Evolutionary conservation across 2,329 filamentous ascomycete species (phyloP).

Genomic region (Penicillium sclerotiorum): DNA sequence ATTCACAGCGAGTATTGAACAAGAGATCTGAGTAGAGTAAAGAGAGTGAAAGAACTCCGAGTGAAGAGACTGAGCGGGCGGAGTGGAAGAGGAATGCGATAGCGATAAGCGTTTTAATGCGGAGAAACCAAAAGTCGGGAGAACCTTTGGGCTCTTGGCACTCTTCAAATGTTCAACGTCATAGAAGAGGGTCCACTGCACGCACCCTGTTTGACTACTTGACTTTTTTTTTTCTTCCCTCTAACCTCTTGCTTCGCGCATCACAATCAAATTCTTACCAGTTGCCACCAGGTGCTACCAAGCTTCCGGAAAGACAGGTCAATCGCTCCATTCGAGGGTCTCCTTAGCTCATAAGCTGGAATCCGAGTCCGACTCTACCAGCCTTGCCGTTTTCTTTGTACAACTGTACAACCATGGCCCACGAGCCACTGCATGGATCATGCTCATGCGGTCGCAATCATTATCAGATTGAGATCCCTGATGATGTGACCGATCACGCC

Average conservation of each 20-base stretch:
- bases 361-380: neutral
- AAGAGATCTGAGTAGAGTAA: neutral
- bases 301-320: neutral
- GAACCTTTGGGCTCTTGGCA: conserved; percentile 22
- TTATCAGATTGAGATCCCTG: conserved; percentile 74
- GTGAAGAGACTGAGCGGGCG: neutral
- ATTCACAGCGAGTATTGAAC: too few relatives aligned
- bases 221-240: neutral
- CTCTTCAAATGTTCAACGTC: conserved; percentile 28
- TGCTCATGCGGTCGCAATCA: conserved; percentile 86
- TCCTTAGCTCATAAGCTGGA: neutral
- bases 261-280: neutral
- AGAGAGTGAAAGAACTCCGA: neutral
- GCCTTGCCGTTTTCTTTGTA: conserved; percentile 13
- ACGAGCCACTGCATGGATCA: conserved; percentile 67
- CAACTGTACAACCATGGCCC: conserved; percentile 23
- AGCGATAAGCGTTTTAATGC: conserved; percentile 26
- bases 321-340: neutral
- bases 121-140: conserved; percentile 19
- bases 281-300: neutral
- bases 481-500: conserved; percentile 57
- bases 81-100: conserved; percentile 20
- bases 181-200: conserved; percentile 26
- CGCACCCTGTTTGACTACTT: conserved; percentile 12
- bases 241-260: neutral